These are phyloP conservation scores for Leishmania braziliensis DNA, from an alignment of 208 protist species.

Conservation along the genomic window DNA sequence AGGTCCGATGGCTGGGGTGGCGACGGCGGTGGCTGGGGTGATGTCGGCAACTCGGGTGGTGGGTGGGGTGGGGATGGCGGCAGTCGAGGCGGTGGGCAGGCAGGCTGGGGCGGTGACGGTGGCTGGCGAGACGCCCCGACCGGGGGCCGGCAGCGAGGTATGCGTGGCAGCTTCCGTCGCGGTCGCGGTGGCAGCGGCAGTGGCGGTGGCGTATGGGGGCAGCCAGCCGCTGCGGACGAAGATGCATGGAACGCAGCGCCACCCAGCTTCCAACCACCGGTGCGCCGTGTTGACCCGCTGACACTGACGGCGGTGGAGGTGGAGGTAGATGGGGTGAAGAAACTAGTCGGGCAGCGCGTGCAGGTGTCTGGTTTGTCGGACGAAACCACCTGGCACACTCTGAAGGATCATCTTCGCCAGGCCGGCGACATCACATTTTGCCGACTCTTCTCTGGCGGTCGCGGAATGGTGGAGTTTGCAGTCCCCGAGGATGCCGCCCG, in stretches of 20 bases:
- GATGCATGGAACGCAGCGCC: slow-evolving; percentile 80
- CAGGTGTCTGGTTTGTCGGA: slow-evolving; percentile 83
- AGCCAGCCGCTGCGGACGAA: slow-evolving; percentile 66
- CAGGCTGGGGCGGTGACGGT: slow-evolving; percentile 23
- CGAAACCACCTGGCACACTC: slow-evolving; percentile 86
- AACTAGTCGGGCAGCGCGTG: slow-evolving; percentile 87
- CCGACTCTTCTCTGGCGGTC: slow-evolving; percentile 72
- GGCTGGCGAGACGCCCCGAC: slow-evolving; percentile 28
- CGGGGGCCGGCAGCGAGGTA: slow-evolving; percentile 24
- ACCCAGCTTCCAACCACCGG: slow-evolving; percentile 83
- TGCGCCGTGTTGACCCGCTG: slow-evolving; percentile 86
- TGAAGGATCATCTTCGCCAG: slow-evolving; percentile 91
- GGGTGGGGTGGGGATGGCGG: slow-evolving; percentile 21
- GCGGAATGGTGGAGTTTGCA: slow-evolving; percentile 85
- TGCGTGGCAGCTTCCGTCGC: slow-evolving; percentile 41
- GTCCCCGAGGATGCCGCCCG: slow-evolving; percentile 80
- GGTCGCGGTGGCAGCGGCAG: slow-evolving; percentile 34
- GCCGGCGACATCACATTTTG: slow-evolving; percentile 84
- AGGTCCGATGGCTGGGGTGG: slow-evolving; percentile 6
- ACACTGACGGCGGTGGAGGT: slow-evolving; percentile 90
- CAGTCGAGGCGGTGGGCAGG: slow-evolving; percentile 9
- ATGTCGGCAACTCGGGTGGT: slow-evolving; percentile 7
- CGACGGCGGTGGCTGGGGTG: background rate
- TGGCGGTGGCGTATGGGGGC: slow-evolving; percentile 57
- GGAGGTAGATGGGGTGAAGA: slow-evolving; percentile 88